phyloP scores from a whole-genome alignment of 2,329 filamentous ascomycete genomes.

The Ploettnerulaceae sp. region DNA sequence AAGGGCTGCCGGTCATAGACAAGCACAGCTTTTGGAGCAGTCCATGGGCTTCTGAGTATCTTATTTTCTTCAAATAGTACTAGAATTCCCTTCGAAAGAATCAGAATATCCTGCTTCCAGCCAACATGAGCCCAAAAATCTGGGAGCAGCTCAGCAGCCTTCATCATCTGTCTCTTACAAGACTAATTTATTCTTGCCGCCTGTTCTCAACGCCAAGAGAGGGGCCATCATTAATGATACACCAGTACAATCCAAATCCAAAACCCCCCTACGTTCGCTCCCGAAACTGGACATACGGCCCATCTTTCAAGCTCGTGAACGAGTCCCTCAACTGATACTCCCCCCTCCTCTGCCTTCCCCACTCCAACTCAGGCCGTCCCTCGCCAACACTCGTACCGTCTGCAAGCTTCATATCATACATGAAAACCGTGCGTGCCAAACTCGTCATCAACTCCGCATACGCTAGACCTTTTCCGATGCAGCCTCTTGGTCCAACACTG shows the following conservation, averaged over 20 bases:
- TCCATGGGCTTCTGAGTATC: too few species aligned
- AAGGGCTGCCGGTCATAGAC: too few species aligned
- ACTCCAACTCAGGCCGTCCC: constrained; percentile 38
- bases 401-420: constrained; percentile 26
- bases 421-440: constrained; percentile 22
- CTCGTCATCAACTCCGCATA: constrained; percentile 24
- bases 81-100: too few species aligned
- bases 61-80: too few species aligned
- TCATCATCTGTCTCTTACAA: too few species aligned
- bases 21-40: too few species aligned
- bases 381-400: constrained; percentile 21
- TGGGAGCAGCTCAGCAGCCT: too few species aligned
- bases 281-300: constrained; percentile 61
- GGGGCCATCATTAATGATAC: background rate
- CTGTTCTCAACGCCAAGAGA: too few species aligned
- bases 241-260: background rate
- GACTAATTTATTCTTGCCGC: too few species aligned
- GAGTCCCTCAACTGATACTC: constrained; percentile 70
- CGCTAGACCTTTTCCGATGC: constrained; percentile 28
- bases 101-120: too few species aligned
- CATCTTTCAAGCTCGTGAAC: constrained; percentile 70
- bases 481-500: constrained; percentile 26
- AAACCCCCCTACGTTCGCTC: constrained; percentile 16
- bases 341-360: constrained; percentile 47
- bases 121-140: too few species aligned